Evolutionary conservation across 345 rosid species (phyloP).

Genomic region (Gossypium anomalum): DNA sequence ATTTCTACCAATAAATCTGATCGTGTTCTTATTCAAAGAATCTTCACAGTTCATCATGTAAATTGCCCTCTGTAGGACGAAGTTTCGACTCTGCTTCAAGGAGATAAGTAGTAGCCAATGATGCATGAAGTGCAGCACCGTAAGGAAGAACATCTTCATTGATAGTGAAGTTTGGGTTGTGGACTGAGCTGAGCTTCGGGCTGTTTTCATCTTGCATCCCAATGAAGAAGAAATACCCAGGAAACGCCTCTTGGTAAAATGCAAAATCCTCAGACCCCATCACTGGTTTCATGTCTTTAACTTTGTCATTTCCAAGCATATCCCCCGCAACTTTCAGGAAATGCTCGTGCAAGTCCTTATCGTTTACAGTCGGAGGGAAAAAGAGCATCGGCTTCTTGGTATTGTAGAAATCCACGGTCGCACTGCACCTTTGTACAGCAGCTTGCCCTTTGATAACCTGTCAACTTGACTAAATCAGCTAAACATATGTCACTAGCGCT

Average conservation of each 20-base stretch:
- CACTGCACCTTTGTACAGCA: slow-evolving; percentile 78
- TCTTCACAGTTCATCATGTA: slow-evolving; percentile 56
- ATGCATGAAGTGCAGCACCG: slow-evolving; percentile 91
- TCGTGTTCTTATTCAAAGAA: not conserved
- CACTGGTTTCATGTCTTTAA: slow-evolving; percentile 52
- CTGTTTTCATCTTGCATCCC: slow-evolving; percentile 58
- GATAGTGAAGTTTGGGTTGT: slow-evolving; percentile 57
- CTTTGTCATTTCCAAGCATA: slow-evolving; percentile 54
- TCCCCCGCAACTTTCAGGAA: slow-evolving; percentile 54
- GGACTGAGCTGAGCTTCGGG: slow-evolving; percentile 32
- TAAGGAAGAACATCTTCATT: slow-evolving; percentile 74
- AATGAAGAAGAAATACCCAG: slow-evolving; percentile 65
- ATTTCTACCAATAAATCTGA: too few species aligned
- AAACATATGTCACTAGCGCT: too few species aligned
- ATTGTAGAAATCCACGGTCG: slow-evolving; percentile 46
- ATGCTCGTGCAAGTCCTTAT: slow-evolving; percentile 46
- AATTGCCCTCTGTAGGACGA: slow-evolving; percentile 22
- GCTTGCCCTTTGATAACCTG: slow-evolving; percentile 92
- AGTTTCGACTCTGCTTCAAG: slow-evolving; percentile 29
- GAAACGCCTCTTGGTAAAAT: slow-evolving; percentile 67
- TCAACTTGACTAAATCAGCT: slow-evolving; percentile 9
- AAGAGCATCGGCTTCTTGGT: slow-evolving; percentile 34
- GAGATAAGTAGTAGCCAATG: slow-evolving; percentile 65
- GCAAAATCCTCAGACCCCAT: slow-evolving; percentile 95
- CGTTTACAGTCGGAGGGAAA: slow-evolving; percentile 70